Evolutionary conservation across 768 basidiomycete genomes (phyloP), one percentile per base, ranked within the genome.

Genomic region (Cyclocybe aegerita): DNA sequence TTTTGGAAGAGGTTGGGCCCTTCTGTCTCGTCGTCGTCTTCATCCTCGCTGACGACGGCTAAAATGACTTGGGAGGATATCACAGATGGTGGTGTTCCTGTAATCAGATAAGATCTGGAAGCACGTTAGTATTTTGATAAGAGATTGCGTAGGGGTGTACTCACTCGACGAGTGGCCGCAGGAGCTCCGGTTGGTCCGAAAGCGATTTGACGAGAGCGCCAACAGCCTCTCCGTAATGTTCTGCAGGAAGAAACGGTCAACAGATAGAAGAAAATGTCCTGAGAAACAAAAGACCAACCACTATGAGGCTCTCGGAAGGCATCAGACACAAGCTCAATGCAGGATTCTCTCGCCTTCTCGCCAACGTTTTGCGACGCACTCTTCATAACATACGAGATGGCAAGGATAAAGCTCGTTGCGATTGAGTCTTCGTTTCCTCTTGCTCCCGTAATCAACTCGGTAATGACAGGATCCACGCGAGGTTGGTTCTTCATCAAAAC

Each of bases 401-500:
- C 90, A 39, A 82, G 68, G 8, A 90, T 76, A 55, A 93, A 78
- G 54, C 90, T 92, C 8, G 82, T 81, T 0, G 88, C 82, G 43
- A 96, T 82, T 3, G 80, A 78, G 39, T 88, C 88, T 46, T 88
- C 88, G 31, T 71, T 78, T 29, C 72, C 64, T 56, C 74, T 74
- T 11, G 80, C 79, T 42, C 82, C 80, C 4, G 78, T 69, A 12
- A 91, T 69, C 44, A 99, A 74, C 65, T 98, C 96, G 3, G 90
- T 93, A 43, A 98, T 78, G n/a, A 98, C 86, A 0, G 94, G 94
- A 63, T 98, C 96, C 31, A 93, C 91, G 46, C 93, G 78, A 4
- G 92, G 86, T 65, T 94, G 91, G 61, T 86, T 87, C 60, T 81
- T 82, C 93, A 98, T 97, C 61, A 99, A 73, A 3, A 85, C 79